phyloP scores from a whole-genome alignment of 73 alveolate species.

The Paramecium tetraurelia region DNA sequence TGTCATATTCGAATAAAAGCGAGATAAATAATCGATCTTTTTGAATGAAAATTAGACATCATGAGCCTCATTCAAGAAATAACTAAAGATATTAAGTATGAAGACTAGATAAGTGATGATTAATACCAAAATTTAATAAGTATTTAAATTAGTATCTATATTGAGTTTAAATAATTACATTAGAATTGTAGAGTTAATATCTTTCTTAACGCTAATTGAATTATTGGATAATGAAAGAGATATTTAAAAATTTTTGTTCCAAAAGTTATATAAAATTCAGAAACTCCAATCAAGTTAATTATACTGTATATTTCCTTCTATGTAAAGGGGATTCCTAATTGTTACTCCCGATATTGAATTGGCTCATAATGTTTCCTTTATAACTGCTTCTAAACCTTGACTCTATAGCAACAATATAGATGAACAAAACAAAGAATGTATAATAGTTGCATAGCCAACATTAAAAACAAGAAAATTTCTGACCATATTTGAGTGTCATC shows the following conservation, averaged over 20 bases:
- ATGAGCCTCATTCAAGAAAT: background rate
- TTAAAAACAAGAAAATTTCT: background rate
- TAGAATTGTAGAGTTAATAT: background rate
- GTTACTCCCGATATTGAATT: background rate
- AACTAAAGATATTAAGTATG: background rate
- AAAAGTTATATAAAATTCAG: background rate
- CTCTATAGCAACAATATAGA: background rate
- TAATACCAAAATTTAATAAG: background rate
- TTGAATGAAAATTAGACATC: background rate
- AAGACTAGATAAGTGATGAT: background rate
- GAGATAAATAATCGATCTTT: background rate
- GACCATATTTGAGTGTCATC: background rate
- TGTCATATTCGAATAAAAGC: background rate
- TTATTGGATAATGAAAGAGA: background rate
- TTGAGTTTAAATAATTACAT: background rate
- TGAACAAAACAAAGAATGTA: background rate
- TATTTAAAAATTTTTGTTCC: background rate
- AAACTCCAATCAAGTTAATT: background rate
- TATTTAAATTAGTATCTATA: background rate
- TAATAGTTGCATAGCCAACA: background rate
- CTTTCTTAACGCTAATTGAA: background rate
- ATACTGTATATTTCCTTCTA: background rate
- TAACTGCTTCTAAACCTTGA: background rate
- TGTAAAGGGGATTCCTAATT: background rate
- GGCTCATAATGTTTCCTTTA: background rate